Evolutionary conservation across 2,329 filamentous ascomycete genomes (phyloP).

Genomic region (Macrophomina tecta): DNA sequence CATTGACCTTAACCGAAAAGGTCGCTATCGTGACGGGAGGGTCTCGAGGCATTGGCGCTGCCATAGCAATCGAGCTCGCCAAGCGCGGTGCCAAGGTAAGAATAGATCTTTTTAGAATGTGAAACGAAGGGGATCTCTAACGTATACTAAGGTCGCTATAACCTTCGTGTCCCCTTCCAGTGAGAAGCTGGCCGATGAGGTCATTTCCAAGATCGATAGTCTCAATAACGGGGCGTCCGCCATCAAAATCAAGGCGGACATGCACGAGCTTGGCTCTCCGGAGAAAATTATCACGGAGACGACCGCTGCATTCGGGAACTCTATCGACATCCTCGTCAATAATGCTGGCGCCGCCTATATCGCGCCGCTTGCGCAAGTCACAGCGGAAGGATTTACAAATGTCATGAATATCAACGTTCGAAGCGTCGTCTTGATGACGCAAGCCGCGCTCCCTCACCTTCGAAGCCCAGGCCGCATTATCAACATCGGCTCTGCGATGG

Average conservation of each 20-base stretch:
- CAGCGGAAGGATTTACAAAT: constrained; percentile 76
- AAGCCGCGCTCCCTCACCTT: constrained; percentile 85
- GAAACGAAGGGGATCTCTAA: constrained; percentile 76
- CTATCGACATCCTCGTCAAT: constrained; percentile 90
- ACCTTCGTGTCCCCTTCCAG: constrained; percentile 49
- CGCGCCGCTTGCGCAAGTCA: constrained; percentile 80
- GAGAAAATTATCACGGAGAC: constrained; percentile 61
- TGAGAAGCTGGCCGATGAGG: constrained; percentile 36
- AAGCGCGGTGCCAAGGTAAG: constrained; percentile 65
- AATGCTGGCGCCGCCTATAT: constrained; percentile 91
- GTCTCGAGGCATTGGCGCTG: constrained; percentile 86
- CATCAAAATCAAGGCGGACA: constrained; percentile 80
- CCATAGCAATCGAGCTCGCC: constrained; percentile 86
- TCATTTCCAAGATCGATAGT: constrained; percentile 45
- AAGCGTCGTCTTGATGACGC: constrained; percentile 94
- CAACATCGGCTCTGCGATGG: constrained; percentile 90
- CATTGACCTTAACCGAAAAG: constrained; percentile 66
- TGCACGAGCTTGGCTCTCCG: constrained; percentile 87
- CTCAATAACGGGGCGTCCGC: constrained; percentile 39
- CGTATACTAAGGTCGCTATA: constrained; percentile 66
- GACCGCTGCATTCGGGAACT: constrained; percentile 63
- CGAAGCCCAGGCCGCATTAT: constrained; percentile 87
- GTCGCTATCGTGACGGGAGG: constrained; percentile 91
- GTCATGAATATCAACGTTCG: constrained; percentile 96
- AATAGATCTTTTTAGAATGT: constrained; percentile 50